A percentile compares a stretch with the other conserved stretches of the same genome.
These are phyloP conservation scores for Neoboletus magnificus DNA, from an alignment of 768 basidiomycete species.

Conservation along the genomic window DNA sequence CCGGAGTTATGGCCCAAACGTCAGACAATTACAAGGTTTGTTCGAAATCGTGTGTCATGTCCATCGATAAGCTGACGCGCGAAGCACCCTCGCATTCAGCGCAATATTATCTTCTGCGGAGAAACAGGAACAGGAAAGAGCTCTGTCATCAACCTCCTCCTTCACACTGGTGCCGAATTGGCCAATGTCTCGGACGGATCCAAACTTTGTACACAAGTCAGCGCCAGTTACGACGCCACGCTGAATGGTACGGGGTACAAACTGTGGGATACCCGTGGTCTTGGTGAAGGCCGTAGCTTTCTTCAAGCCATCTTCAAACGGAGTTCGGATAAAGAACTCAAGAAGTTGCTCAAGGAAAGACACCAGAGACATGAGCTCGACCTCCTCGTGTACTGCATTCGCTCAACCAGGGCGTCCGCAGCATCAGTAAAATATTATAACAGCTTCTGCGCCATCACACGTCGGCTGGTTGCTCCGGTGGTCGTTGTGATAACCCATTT, in stretches of 20 bases:
- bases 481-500: conserved; percentile 36
- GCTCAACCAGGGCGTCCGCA: conserved; percentile 32
- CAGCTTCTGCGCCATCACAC: conserved; percentile 35
- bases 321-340: conserved; percentile 16
- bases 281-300: conserved; percentile 28
- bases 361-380: conserved; percentile 29
- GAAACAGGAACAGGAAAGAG: conserved; percentile 28
- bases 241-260: conserved; percentile 1
- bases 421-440: conserved; percentile 31
- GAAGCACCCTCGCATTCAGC: neutral
- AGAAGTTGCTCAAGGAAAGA: conserved; percentile 20
- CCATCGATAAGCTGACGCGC: neutral
- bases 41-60: neutral
- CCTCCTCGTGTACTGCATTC: conserved; percentile 40
- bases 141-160: conserved; percentile 26
- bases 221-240: conserved; percentile 1
- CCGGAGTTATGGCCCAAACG: neutral
- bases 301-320: conserved; percentile 4
- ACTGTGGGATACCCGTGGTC: conserved; percentile 39
- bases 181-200: conserved; percentile 11
- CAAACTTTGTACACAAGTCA: conserved; percentile 16
- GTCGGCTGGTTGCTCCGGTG: conserved; percentile 35
- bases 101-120: conserved; percentile 24
- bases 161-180: neutral
- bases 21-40: conserved; percentile 10